Base-by-base conservation (phyloP, 2,329 filamentous ascomycete species). In the Penicillium occitanis region DNA sequence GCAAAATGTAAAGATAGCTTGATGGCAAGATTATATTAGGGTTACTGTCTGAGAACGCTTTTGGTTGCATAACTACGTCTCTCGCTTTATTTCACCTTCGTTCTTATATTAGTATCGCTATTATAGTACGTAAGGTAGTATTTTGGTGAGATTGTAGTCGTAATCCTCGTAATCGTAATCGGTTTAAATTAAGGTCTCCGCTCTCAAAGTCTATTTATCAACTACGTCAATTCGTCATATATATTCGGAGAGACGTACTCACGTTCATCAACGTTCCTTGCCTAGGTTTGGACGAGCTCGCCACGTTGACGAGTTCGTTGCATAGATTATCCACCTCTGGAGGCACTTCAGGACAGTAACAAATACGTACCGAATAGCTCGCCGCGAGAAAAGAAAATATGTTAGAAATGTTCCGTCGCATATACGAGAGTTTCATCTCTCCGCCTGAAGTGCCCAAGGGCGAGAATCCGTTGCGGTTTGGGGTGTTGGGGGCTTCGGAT, bases 401-500 rank as follows among this genome's bases (percentile, higher is more conserved):
- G 64, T 8, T 66, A 5, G 59, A 25, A 7, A 63, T 66, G 40
- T 40, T 66, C 1, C 42, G 57, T 44, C 64, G 64, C 30, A 4
- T 66, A 3, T 66, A 66, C 22, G 37, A 37, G 25, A 53, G 40
- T 5, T 61, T 53, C n/a, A 40, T 66, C 11, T 58, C 59, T 35
- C 58, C 48, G 8, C 48, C 59, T 6, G 58, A 62, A 37, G n/a
- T 60, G 4, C 40, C 50, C 19, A 66, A 66, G 35, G 22, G 1
- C 6, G 50, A 63, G 7, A 35, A 63, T 37, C 42, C 60, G 2
- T 42, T 66, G 40, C 64, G 64, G 28, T 62, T 66, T 22, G 59
- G 64, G n/a, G 2, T 66, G 19, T 17, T 66, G 50, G 64, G 64
- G 7, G 64, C 64, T 13, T 63, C 64, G 3, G 30, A 22, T 19